phyloP scores from a whole-genome alignment of 2,329 filamentous ascomycete species.

The Zopfia rhizophila region DNA sequence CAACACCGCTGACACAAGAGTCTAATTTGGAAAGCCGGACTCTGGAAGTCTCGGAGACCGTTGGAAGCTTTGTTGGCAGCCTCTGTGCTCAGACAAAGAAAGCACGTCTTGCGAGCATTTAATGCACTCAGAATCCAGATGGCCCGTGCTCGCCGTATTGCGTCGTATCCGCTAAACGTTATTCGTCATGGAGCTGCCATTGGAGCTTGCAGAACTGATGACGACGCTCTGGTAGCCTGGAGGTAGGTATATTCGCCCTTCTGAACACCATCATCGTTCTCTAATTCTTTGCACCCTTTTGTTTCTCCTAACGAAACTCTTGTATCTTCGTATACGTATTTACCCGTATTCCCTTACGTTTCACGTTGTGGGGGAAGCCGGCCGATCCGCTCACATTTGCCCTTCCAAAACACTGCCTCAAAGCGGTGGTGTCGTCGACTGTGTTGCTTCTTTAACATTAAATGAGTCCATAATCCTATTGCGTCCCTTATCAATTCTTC shows the following conservation, averaged over 20 bases:
- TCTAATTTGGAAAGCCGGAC: too few species aligned
- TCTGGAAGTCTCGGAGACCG: too few species aligned
- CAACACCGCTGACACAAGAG: too few species aligned
- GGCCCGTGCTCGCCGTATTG: not conserved
- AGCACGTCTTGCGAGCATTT: too few species aligned
- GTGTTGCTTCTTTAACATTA: constrained; percentile 16
- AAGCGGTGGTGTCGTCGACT: constrained; percentile 46
- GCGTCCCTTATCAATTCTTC: constrained; percentile 13
- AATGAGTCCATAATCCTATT: constrained; percentile 9
- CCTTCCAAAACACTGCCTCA: constrained; percentile 27
- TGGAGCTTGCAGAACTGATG: too few species aligned
- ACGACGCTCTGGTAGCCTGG: constrained; percentile 30
- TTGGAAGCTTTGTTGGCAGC: too few species aligned
- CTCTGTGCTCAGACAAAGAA: too few species aligned
- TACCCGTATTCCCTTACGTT: constrained; percentile 18
- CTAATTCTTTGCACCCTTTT: not conserved
- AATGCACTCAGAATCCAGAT: too few species aligned
- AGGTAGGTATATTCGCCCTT: not conserved
- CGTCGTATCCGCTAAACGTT: not conserved
- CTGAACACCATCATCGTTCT: not conserved
- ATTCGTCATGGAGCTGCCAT: too few species aligned
- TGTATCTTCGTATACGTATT: constrained; percentile 15
- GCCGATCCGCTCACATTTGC: constrained; percentile 18
- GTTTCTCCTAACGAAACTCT: constrained; percentile 1
- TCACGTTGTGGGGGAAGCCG: constrained; percentile 11